Percentiles rank a stretch among this genome's conserved stretches.
Evolutionary conservation across 306 rosid species (phyloP).

Genomic region (Chamaecrista fasciculata): DNA sequence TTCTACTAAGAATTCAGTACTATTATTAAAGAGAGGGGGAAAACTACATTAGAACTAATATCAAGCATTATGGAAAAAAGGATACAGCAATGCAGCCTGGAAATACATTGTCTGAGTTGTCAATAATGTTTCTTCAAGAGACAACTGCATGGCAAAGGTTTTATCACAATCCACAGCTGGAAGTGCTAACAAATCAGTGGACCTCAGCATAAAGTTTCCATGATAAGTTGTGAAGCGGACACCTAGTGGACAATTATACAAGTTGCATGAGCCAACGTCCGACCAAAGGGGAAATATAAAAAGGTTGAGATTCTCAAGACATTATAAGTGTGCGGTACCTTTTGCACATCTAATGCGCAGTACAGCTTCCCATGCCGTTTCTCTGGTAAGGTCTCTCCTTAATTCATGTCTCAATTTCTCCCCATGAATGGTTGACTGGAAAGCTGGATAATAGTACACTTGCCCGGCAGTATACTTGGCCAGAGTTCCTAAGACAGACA

Average conservation of each 20-base stretch:
- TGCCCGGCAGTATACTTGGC: conserved; percentile 97
- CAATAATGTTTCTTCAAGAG: conserved; percentile 86
- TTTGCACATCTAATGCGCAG: conserved; percentile 96
- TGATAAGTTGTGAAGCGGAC: conserved; percentile 90
- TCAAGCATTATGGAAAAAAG: conserved; percentile 39
- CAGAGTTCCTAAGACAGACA: conserved; percentile 67
- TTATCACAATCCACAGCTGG: conserved; percentile 99
- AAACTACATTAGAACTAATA: not conserved
- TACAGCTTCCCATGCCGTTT: conserved; percentile 99
- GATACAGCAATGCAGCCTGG: conserved; percentile 98
- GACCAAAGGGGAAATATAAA: conserved; percentile 7
- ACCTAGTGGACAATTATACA: conserved; percentile 44
- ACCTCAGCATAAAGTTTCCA: conserved; percentile 94
- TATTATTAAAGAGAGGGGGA: not conserved
- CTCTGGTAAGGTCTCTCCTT: conserved; percentile 90
- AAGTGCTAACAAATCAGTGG: conserved; percentile 92
- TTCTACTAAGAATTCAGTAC: not conserved
- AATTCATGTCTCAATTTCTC: conserved; percentile 85
- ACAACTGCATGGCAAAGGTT: conserved; percentile 90
- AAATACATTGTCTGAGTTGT: conserved; percentile 90
- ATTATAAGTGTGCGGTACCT: conserved; percentile 51
- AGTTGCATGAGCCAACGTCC: conserved; percentile 2
- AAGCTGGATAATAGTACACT: conserved; percentile 78
- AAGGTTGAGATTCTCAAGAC: conserved; percentile 23
- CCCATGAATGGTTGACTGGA: conserved; percentile 79